Percentiles rank a stretch among this genome's conserved stretches.
These are phyloP conservation scores for Amanita polypyramis DNA, from an alignment of 768 basidiomycete genomes.

Conservation along the genomic window DNA sequence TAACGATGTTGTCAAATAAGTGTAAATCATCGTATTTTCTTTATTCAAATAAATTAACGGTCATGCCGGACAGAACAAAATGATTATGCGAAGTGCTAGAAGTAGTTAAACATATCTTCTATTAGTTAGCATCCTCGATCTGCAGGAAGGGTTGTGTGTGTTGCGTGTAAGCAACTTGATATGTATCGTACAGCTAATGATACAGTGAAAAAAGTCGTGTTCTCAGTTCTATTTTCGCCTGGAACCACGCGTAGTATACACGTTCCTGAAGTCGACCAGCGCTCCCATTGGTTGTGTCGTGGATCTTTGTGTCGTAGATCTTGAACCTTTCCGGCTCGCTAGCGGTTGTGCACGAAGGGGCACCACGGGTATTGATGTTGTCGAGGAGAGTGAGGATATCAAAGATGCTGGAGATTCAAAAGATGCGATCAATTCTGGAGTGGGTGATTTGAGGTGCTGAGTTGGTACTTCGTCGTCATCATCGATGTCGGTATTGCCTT, in stretches of 20 bases:
- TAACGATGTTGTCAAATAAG: background rate
- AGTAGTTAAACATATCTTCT: background rate
- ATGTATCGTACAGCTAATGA: background rate
- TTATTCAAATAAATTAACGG: too few relatives aligned
- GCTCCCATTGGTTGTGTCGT: background rate
- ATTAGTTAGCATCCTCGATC: background rate
- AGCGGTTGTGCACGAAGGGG: background rate
- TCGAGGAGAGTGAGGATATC: constrained; percentile 28
- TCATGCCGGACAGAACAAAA: too few relatives aligned
- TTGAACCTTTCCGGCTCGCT: background rate
- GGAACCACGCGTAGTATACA: constrained; percentile 1
- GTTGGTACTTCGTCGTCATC: constrained; percentile 14
- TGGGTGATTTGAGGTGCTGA: constrained; percentile 2
- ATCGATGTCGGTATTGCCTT: constrained; percentile 11
- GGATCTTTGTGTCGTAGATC: background rate
- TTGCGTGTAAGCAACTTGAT: background rate
- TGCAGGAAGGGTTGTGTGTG: background rate
- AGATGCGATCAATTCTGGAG: constrained; percentile 8
- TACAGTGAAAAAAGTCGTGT: background rate
- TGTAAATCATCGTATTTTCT: background rate
- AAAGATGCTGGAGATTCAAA: constrained; percentile 26
- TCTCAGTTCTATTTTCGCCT: constrained; percentile 4
- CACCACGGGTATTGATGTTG: constrained; percentile 15
- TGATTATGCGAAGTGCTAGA: too few relatives aligned
- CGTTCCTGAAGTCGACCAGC: constrained; percentile 2